phyloP scores from a whole-genome alignment of 1,284 basidiomycete species.

The Ganoderma meredithae region DNA sequence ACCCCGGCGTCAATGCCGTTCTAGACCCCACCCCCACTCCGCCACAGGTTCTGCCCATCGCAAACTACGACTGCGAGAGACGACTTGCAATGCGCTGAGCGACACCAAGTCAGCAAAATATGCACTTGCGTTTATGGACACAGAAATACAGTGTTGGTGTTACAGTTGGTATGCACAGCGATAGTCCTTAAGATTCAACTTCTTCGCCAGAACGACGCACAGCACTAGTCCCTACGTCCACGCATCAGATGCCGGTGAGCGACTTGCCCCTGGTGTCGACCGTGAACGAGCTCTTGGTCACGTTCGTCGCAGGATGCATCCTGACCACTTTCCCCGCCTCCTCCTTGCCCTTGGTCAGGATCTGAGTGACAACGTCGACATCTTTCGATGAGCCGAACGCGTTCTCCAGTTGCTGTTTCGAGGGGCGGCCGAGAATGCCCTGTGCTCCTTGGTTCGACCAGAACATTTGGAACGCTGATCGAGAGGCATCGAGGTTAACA shows the following conservation, averaged over 20 bases:
- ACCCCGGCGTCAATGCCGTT: slow-evolving; percentile 19
- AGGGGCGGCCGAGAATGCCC: slow-evolving; percentile 72
- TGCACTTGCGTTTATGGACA: neutral
- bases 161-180: slow-evolving; percentile 11
- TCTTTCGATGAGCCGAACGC: slow-evolving; percentile 73
- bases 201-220: neutral
- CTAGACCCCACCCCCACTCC: too few species aligned
- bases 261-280: slow-evolving; percentile 50
- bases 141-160: slow-evolving; percentile 17
- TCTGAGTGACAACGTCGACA: slow-evolving; percentile 61
- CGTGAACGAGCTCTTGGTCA: slow-evolving; percentile 49
- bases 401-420: slow-evolving; percentile 80
- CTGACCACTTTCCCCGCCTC: slow-evolving; percentile 57
- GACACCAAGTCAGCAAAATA: neutral
- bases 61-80: neutral
- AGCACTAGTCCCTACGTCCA: neutral
- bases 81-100: neutral
- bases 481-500: slow-evolving; percentile 33
- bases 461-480: slow-evolving; percentile 56
- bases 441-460: slow-evolving; percentile 74
- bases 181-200: neutral
- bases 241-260: slow-evolving; percentile 25
- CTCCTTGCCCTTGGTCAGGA: slow-evolving; percentile 68
- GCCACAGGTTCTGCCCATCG: too few species aligned
- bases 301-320: slow-evolving; percentile 40